Conservation (phyloP, 169 alveolate species). For the Plasmodium reichenowi region DNA sequence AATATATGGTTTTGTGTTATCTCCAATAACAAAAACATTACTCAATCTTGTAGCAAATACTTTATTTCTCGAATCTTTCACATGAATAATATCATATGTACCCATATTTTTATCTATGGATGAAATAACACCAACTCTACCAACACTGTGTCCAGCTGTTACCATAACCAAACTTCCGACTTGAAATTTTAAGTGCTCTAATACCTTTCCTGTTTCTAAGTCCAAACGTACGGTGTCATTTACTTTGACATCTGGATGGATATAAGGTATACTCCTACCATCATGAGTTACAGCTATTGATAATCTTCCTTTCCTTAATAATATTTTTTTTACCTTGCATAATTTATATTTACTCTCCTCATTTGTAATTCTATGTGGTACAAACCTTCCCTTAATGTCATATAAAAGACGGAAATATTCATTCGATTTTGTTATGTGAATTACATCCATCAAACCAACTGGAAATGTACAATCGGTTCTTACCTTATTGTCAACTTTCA, state of each 20-base stretch:
- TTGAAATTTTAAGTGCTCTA: constrained; percentile 95
- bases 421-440: constrained; percentile 94
- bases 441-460: constrained; percentile 97
- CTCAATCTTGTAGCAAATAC: constrained; percentile 96
- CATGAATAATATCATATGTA: constrained; percentile 96
- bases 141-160: constrained; percentile 99
- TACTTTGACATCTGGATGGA: constrained; percentile 98
- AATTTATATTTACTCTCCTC: constrained; percentile 97
- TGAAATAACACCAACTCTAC: constrained; percentile 97
- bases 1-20: constrained; percentile 94
- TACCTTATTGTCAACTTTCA: constrained; percentile 96
- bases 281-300: constrained; percentile 98
- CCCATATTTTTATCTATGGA: constrained; percentile 98
- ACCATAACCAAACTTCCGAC: constrained; percentile 95
- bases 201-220: constrained; percentile 95
- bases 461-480: constrained; percentile 98
- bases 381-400: constrained; percentile 98
- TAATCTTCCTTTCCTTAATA: constrained; percentile 96
- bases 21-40: constrained; percentile 97
- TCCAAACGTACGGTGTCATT: constrained; percentile 97
- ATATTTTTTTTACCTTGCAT: constrained; percentile 95
- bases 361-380: constrained; percentile 94
- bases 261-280: constrained; percentile 98
- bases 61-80: constrained; percentile 95
- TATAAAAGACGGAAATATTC: constrained; percentile 96